A percentile compares a stretch with the other conserved stretches of the same genome.
These are phyloP conservation scores for Chamaecrista fasciculata DNA, from an alignment of 306 rosid genomes.

Conservation along the genomic window DNA sequence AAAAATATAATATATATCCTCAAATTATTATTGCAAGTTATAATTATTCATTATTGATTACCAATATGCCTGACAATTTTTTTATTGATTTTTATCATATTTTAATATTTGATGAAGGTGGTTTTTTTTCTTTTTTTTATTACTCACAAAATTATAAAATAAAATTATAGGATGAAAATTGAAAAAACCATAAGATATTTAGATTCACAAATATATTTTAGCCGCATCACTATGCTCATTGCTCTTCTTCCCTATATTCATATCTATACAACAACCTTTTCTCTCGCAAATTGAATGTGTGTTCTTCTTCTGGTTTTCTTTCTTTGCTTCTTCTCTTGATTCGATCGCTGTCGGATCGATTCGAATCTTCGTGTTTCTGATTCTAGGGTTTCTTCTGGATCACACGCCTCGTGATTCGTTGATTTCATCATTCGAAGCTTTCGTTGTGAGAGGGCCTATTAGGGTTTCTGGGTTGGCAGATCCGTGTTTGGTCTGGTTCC, in stretches of 20 bases:
- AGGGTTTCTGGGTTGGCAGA: constrained; percentile 79
- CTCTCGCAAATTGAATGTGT: constrained; percentile 68
- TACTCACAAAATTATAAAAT: neutral
- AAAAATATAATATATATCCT: too few relatives aligned
- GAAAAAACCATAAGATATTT: constrained; percentile 11
- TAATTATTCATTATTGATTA: too few relatives aligned
- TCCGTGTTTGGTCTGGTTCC: constrained; percentile 45
- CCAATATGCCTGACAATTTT: too few relatives aligned
- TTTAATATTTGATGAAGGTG: neutral
- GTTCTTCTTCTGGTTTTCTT: constrained; percentile 34
- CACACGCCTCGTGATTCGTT: constrained; percentile 24
- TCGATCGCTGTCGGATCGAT: constrained; percentile 51
- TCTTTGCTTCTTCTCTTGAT: constrained; percentile 29
- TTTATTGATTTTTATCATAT: too few relatives aligned
- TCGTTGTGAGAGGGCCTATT: constrained; percentile 38
- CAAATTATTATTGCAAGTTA: too few relatives aligned
- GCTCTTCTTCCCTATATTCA: constrained; percentile 18
- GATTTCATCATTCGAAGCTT: constrained; percentile 28
- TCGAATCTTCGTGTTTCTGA: constrained; percentile 15
- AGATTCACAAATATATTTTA: constrained; percentile 21
- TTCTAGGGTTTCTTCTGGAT: constrained; percentile 56
- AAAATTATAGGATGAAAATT: neutral
- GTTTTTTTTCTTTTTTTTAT: neutral
- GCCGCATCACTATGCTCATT: constrained; percentile 7
- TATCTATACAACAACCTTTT: constrained; percentile 28